Base-by-base conservation (phyloP, 495 filamentous ascomycete genomes). In the Trichocladium uniseriatum region DNA sequence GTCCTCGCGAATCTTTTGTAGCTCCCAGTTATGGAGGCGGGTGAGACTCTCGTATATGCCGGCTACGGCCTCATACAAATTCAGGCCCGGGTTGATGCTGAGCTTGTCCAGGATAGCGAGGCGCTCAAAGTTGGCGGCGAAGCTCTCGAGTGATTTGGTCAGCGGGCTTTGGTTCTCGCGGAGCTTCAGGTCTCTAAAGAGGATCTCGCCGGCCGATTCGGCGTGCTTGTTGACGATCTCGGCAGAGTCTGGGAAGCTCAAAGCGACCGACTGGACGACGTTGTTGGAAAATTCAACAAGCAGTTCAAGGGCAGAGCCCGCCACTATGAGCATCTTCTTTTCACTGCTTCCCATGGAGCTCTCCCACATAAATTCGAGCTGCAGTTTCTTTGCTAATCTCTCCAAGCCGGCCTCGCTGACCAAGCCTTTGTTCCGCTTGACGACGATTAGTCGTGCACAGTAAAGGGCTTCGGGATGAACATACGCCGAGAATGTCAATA, bases 31-130 rank as follows among this genome's bases (percentile, higher is more conserved):
- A 66, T 84, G 79, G 54, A 92, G 56, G 48, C 65, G 76, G 18
- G 68, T 62, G 24, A 91, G 63, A 52, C 81, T 84, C 41, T 72
- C 73, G 61, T 81, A 83, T 5, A 98, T 72, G 6, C 89, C 89
- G 27, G 84, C 84, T 14, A 96, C 74, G 6, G 89, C 92, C 64
- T 92, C 87, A 60, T 89, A 88, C 64, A 92, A 89, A 55, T 90
- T 92, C 9, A 95, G 72, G 18, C 79, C 79, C 28, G 82, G 82
- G 6, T 69, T 69, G 18, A 73, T 67, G 63, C 90, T 91, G 51
- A 95, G 73, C 55, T 79, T 82, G 61, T 98, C 92, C 53, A 94
- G 71, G 7, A 71, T 75, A 2, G 86, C 83, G 36, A 97, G 69
- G 53, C 83, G 78, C 57, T 87, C 83, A 38, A 98, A 68, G 65